Percentiles rank a stretch among this genome's conserved stretches.
Evolutionary conservation across 1,139 yeast species (phyloP).

Genomic region (Kodamaea derodonti): DNA sequence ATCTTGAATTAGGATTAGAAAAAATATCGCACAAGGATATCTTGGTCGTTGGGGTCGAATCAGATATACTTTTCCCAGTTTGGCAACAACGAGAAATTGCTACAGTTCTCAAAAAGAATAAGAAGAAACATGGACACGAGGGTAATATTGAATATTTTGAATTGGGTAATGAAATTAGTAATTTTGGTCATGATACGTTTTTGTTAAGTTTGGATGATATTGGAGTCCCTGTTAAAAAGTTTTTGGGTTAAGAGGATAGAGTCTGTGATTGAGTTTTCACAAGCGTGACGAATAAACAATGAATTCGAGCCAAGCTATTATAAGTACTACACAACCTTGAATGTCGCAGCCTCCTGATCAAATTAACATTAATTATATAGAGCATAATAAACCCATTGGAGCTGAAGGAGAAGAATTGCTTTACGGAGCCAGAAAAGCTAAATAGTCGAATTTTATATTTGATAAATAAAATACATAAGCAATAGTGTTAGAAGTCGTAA

Average conservation of each 20-base stretch:
- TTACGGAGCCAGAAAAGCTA: too few relatives aligned
- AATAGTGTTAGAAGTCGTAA: too few relatives aligned
- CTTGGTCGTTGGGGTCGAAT: conserved; percentile 84
- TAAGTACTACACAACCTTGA: background rate
- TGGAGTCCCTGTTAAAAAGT: conserved; percentile 69
- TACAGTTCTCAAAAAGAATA: conserved; percentile 45
- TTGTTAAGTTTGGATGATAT: conserved; percentile 72
- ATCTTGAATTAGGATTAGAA: conserved; percentile 62
- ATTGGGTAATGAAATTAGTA: conserved; percentile 68
- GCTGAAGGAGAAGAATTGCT: too few relatives aligned
- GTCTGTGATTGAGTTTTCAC: too few relatives aligned
- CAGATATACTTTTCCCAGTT: conserved; percentile 86
- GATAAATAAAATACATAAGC: too few relatives aligned
- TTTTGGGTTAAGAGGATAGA: conserved; percentile 34
- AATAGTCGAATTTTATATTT: too few relatives aligned
- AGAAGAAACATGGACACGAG: conserved; percentile 7
- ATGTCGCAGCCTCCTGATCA: too few relatives aligned
- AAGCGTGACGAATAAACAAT: too few relatives aligned
- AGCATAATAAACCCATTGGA: too few relatives aligned
- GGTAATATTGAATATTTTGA: conserved; percentile 59
- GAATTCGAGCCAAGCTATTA: too few relatives aligned
- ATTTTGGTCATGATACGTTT: conserved; percentile 90
- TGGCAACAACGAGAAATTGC: conserved; percentile 91
- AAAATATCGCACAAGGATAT: conserved; percentile 62
- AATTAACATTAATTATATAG: too few relatives aligned